A percentile compares a stretch with the other conserved stretches of the same genome.
Evolutionary conservation across 441 rosid species (phyloP).

Genomic region (Bruguiera hainesii): DNA sequence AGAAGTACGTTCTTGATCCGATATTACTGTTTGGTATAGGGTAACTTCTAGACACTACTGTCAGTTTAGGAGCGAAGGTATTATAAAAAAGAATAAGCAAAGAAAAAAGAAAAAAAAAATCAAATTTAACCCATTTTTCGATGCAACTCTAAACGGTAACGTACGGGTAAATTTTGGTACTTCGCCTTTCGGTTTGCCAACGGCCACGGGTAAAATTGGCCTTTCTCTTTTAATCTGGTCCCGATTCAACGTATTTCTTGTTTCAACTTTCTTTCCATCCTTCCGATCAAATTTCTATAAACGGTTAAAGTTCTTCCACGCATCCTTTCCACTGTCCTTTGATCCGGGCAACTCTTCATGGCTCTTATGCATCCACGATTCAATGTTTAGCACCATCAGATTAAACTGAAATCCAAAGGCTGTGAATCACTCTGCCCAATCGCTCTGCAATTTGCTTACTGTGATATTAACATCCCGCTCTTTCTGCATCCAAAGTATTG

Average conservation of each 20-base stretch:
- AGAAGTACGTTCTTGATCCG: no score
- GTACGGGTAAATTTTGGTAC: no score
- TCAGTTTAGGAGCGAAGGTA: no score
- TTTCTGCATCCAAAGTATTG: not conserved
- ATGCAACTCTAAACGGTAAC: no score
- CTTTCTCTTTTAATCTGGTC: slow-evolving; percentile 6
- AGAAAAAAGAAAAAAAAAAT: no score
- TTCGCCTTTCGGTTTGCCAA: no score
- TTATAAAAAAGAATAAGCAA: no score
- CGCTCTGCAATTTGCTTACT: slow-evolving; percentile 9
- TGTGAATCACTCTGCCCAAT: not conserved
- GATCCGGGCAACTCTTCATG: slow-evolving; percentile 48
- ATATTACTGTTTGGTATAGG: no score
- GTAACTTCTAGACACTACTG: no score
- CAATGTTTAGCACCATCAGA: slow-evolving; percentile 29
- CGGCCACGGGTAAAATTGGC: no score
- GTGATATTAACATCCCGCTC: slow-evolving; percentile 43
- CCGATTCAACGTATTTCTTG: slow-evolving; percentile 16
- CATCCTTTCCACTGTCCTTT: slow-evolving; percentile 35
- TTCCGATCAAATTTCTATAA: slow-evolving; percentile 36
- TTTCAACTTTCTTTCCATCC: slow-evolving; percentile 16
- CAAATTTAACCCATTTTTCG: no score
- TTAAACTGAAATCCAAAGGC: slow-evolving; percentile 40
- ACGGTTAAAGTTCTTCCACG: slow-evolving; percentile 41
- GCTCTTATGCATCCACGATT: slow-evolving; percentile 56